A percentile compares a stretch with the other conserved stretches of the same genome.
phyloP scores from a whole-genome alignment of 345 rosid species.

The Carallia pectinifolia region DNA sequence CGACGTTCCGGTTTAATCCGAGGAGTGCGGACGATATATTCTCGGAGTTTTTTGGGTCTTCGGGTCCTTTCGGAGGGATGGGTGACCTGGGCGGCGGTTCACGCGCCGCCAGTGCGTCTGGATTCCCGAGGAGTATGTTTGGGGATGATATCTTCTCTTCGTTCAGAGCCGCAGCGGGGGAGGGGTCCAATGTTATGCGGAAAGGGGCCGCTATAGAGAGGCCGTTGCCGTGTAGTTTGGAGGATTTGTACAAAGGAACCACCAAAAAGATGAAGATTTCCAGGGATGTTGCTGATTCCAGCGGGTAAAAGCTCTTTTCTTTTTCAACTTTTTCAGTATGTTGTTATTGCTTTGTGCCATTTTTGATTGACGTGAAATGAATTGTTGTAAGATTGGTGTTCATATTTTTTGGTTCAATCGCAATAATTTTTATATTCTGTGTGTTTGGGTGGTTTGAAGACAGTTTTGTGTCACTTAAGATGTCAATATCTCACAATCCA shows the following conservation, averaged over 20 bases:
- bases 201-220: conserved; percentile 73
- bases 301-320: conserved; percentile 45
- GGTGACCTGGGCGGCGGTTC: conserved; percentile 56
- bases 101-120: conserved; percentile 42
- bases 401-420: too few species aligned
- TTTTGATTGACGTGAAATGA: too few species aligned
- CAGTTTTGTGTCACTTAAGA: too few species aligned
- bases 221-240: conserved; percentile 80
- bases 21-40: conserved; percentile 81
- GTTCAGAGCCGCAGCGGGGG: conserved; percentile 42
- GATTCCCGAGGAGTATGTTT: conserved; percentile 52
- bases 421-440: too few species aligned
- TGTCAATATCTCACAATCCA: too few species aligned
- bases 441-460: too few species aligned
- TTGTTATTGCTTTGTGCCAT: too few species aligned
- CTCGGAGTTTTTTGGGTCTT: conserved; percentile 78
- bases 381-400: too few species aligned
- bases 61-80: conserved; percentile 49
- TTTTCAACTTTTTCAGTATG: too few species aligned
- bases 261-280: conserved; percentile 95
- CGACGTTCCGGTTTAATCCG: conserved; percentile 64
- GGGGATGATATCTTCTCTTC: conserved; percentile 57
- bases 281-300: conserved; percentile 59
- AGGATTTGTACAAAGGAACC: conserved; percentile 79
- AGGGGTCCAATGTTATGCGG: conserved; percentile 42